Base-by-base conservation (phyloP, 805 yeast species). In the Clavispora asparagi region DNA sequence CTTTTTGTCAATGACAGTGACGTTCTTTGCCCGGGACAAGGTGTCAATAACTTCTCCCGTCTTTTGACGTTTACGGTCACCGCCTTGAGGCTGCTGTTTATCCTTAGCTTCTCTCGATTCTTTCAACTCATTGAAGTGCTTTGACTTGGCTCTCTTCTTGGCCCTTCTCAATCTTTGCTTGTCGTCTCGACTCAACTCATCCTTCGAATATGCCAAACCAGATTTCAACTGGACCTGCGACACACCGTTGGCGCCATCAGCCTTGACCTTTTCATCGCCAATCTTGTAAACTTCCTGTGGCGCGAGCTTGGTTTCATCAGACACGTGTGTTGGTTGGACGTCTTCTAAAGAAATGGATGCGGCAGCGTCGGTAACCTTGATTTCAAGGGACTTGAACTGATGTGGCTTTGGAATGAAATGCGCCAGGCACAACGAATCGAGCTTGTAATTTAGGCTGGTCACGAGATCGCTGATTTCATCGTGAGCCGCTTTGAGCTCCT, bases 291-390 rank as follows among this genome's bases (percentile, higher is more conserved):
- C 75, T 67, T 92, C 99, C 70, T 92, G 99, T 35, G 99, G 99
- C 2, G 99, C 99, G 57, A 94, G 74, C 41, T 86, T 79, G 12
- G 83, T 71, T 19, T 83, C 87, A 30, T 78, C 70, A 1, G 94
- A 80, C 69, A 87, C 74, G 32, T 90, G 83, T 47, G 88, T 74
- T 42, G 99, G 99, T 68, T 90, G 97, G 1, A 97, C 94, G 60
- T 94, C 98, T 68, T 92, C 99, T 96, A 92, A 87, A 1, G 84
- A 61, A 42, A 94, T 84, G 1, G 96, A 78, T 6, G 96, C 83
- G 46, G 91, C 85, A 33, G 56, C 59, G 46, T 68, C 74, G 30
- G 59, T 62, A 33, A 90, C 88, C 62, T 85, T 88, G 60, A 94
- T 83, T 47, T 87, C 90, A 51, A 92, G 70, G 19, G 83, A 69